These are phyloP conservation scores for Coemansia umbellata DNA, from an alignment of 192 early-diverging fungal genomes.

Conservation along the genomic window DNA sequence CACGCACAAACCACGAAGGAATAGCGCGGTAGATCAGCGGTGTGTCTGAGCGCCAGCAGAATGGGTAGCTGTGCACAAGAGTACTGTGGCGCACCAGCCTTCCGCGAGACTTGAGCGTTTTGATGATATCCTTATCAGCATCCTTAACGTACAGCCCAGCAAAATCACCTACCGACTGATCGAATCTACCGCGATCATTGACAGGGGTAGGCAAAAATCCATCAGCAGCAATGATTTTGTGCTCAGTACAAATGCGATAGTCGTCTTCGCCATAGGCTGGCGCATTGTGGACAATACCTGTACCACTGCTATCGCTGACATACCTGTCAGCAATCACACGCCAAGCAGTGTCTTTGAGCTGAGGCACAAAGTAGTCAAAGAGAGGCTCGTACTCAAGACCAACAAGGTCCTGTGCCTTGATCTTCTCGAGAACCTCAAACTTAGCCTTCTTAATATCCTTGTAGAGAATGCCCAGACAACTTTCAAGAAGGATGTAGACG, in stretches of 20 bases:
- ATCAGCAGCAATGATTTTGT: conserved; percentile 78
- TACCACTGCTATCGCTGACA: conserved; percentile 90
- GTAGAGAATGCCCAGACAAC: conserved; percentile 83
- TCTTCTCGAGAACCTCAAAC: conserved; percentile 74
- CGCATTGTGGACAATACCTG: conserved; percentile 96
- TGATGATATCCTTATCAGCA: conserved; percentile 95
- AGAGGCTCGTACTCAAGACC: conserved; percentile 89
- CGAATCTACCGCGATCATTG: conserved; percentile 80
- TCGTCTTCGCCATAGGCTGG: conserved; percentile 99
- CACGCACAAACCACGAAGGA: conserved; percentile 96
- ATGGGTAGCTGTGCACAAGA: conserved; percentile 89
- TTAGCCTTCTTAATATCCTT: conserved; percentile 95
- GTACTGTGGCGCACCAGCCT: conserved; percentile 90
- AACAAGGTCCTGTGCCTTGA: conserved; percentile 73
- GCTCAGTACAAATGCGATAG: conserved; percentile 84
- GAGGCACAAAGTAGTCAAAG: conserved; percentile 74
- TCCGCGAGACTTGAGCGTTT: conserved; percentile 75
- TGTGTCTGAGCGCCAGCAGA: conserved; percentile 98
- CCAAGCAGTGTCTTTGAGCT: conserved; percentile 79
- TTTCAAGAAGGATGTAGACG: conserved; percentile 82
- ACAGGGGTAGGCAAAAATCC: conserved; percentile 88
- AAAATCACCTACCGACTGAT: conserved; percentile 72
- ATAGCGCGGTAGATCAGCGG: conserved; percentile 96
- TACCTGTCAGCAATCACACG: conserved; percentile 85
- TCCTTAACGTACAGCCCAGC: conserved; percentile 88